A percentile compares a stretch with the other conserved stretches of the same genome.
These are phyloP conservation scores for Diaporthe australafricana DNA, from an alignment of 2,329 filamentous ascomycete genomes.

Conservation along the genomic window DNA sequence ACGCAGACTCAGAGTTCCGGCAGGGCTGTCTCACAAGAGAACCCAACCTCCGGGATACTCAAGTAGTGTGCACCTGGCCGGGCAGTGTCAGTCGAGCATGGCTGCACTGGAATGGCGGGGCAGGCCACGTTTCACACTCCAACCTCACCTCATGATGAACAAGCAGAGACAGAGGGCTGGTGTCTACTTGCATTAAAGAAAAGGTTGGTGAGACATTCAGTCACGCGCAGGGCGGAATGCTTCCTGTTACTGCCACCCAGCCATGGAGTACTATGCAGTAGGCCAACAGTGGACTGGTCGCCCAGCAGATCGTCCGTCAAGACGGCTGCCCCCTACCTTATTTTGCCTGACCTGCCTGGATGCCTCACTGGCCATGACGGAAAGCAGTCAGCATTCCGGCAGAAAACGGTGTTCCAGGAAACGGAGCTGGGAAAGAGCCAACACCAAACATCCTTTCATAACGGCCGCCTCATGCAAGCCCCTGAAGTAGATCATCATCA, in stretches of 20 bases:
- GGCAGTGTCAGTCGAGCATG: neutral
- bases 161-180: too few species aligned
- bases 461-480: constrained; percentile 26
- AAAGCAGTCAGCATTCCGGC: neutral
- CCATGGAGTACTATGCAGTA: neutral
- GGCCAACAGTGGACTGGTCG: too few species aligned
- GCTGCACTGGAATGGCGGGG: constrained; percentile 18
- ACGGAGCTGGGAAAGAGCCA: neutral
- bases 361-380: neutral
- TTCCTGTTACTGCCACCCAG: constrained; percentile 5
- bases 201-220: constrained; percentile 17
- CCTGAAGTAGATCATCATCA: constrained; percentile 23
- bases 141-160: constrained; percentile 21
- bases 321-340: neutral
- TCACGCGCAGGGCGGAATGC: constrained; percentile 17
- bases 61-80: neutral
- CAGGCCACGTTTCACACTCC: constrained; percentile 24
- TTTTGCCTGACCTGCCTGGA: neutral
- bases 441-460: constrained; percentile 3
- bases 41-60: constrained; percentile 12
- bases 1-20: constrained; percentile 10
- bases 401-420: neutral
- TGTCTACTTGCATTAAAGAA: neutral
- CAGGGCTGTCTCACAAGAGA: constrained; percentile 17
- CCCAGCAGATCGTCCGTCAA: neutral